These are phyloP conservation scores for Fragilariopsis cylindrus DNA, from an alignment of 108 stramenopile genomes.

Conservation along the genomic window DNA sequence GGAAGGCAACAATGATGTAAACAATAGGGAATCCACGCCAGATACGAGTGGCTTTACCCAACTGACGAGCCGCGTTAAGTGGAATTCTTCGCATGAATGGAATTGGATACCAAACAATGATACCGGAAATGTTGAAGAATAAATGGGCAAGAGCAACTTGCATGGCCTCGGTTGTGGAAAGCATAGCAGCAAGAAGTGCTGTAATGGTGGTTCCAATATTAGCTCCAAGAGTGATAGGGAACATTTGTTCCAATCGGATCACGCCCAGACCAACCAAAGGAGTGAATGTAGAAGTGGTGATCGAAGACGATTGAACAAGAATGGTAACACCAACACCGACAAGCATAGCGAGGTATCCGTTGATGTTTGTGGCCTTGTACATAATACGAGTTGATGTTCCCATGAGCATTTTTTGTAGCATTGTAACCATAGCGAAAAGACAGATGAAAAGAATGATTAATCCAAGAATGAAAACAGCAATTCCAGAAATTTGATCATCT, in stretches of 20 bases:
- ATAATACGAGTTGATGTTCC: slow-evolving; percentile 79
- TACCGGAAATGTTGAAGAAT: slow-evolving; percentile 85
- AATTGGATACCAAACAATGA: slow-evolving; percentile 83
- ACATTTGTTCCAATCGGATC: slow-evolving; percentile 76
- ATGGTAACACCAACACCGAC: slow-evolving; percentile 82
- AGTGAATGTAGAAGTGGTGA: slow-evolving; percentile 82
- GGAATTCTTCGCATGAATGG: slow-evolving; percentile 77
- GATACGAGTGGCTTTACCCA: slow-evolving; percentile 63
- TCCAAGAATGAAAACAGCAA: slow-evolving; percentile 69
- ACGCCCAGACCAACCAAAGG: slow-evolving; percentile 82
- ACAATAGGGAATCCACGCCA: slow-evolving; percentile 62
- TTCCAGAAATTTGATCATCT: slow-evolving; percentile 73
- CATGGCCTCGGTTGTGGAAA: slow-evolving; percentile 46
- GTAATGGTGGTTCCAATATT: slow-evolving; percentile 89
- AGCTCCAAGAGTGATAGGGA: slow-evolving; percentile 84
- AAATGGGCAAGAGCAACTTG: slow-evolving; percentile 81
- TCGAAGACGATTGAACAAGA: slow-evolving; percentile 80
- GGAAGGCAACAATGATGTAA: slow-evolving; percentile 74
- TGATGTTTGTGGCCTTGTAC: slow-evolving; percentile 87
- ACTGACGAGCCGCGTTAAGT: slow-evolving; percentile 51
- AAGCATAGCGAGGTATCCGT: slow-evolving; percentile 75
- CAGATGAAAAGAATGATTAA: slow-evolving; percentile 73
- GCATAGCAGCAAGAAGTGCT: slow-evolving; percentile 60
- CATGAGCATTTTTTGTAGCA: slow-evolving; percentile 74
- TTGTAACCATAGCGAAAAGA: slow-evolving; percentile 75